These are phyloP conservation scores for Apiotrichum porosum DNA, from an alignment of 1,284 basidiomycete genomes.

Conservation along the genomic window DNA sequence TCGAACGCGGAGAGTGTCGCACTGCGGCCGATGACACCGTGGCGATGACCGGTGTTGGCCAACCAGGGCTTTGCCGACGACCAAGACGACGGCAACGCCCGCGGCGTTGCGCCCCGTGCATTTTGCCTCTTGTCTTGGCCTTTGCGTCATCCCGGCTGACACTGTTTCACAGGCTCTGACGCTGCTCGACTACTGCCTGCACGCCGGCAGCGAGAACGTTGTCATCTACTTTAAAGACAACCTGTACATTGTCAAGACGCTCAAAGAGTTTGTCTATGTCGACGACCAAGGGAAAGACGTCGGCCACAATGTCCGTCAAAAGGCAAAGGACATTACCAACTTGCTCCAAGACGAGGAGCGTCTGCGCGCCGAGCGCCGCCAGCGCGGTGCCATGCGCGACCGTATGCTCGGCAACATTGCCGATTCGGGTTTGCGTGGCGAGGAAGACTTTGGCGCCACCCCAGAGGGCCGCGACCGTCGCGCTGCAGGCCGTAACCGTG, in stretches of 20 bases:
- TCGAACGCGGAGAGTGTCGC: background rate
- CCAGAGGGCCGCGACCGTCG: conserved; percentile 8
- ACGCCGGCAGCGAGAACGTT: conserved; percentile 95
- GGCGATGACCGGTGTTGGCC: no score
- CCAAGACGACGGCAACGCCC: no score
- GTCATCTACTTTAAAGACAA: conserved; percentile 99
- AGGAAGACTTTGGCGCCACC: conserved; percentile 44
- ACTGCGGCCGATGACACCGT: background rate
- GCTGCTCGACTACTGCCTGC: conserved; percentile 91
- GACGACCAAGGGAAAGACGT: conserved; percentile 97
- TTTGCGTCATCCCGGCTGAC: background rate
- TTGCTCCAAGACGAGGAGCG: conserved; percentile 84
- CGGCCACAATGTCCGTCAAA: conserved; percentile 96
- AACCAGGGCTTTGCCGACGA: no score
- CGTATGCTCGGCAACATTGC: conserved; percentile 70
- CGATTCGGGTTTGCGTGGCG: conserved; percentile 46
- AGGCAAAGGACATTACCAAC: conserved; percentile 98
- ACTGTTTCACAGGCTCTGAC: conserved; percentile 67
- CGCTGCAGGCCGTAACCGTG: conserved; percentile 25
- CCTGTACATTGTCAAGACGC: conserved; percentile 95
- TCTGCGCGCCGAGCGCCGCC: conserved; percentile 75
- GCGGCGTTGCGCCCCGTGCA: no score
- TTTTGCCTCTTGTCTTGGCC: no score
- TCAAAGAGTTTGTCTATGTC: conserved; percentile 97
- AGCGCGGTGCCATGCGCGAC: conserved; percentile 85